Percentiles rank a stretch among this genome's conserved stretches.
Conservation (phyloP, 352 stramenopile genomes). For the Phytophthora tentaculata region DNA sequence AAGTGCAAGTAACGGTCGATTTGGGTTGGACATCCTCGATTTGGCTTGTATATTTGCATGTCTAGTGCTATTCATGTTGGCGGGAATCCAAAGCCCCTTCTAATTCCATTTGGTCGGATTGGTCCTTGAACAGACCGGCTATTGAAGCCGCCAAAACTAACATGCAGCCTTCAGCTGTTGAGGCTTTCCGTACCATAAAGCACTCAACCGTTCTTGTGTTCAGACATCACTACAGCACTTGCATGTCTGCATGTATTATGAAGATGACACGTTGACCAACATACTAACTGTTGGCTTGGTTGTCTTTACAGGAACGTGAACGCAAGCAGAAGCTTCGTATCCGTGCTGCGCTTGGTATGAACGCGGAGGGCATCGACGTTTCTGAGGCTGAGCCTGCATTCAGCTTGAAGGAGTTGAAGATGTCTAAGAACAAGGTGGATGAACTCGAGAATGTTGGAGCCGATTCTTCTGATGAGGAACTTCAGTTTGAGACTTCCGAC, state of each 20-base stretch:
- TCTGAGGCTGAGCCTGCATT: slow-evolving; percentile 84
- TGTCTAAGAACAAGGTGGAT: slow-evolving; percentile 83
- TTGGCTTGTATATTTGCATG: slow-evolving; percentile 20
- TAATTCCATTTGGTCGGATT: slow-evolving; percentile 81
- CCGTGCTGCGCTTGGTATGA: slow-evolving; percentile 83
- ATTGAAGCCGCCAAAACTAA: slow-evolving; percentile 89
- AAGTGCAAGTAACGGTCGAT: slow-evolving; percentile 71
- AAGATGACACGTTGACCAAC: background rate
- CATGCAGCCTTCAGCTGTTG: slow-evolving; percentile 93
- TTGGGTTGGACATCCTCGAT: slow-evolving; percentile 66
- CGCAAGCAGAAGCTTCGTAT: slow-evolving; percentile 87
- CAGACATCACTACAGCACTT: slow-evolving; percentile 60
- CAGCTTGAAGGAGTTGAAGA: slow-evolving; percentile 77
- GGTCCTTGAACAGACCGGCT: slow-evolving; percentile 94
- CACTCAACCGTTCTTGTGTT: slow-evolving; percentile 91
- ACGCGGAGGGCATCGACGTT: slow-evolving; percentile 82
- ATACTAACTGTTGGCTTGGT: slow-evolving; percentile 17
- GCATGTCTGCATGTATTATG: slow-evolving; percentile 21
- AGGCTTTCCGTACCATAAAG: slow-evolving; percentile 68
- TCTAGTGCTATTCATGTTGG: slow-evolving; percentile 44
- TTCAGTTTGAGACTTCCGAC: slow-evolving; percentile 43
- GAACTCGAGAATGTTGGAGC: slow-evolving; percentile 73
- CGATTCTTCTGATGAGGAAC: slow-evolving; percentile 46
- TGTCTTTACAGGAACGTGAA: slow-evolving; percentile 72
- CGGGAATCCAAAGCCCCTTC: slow-evolving; percentile 88